Evolutionary conservation across 441 rosid species (phyloP).

Genomic region (Capsella rubella): DNA sequence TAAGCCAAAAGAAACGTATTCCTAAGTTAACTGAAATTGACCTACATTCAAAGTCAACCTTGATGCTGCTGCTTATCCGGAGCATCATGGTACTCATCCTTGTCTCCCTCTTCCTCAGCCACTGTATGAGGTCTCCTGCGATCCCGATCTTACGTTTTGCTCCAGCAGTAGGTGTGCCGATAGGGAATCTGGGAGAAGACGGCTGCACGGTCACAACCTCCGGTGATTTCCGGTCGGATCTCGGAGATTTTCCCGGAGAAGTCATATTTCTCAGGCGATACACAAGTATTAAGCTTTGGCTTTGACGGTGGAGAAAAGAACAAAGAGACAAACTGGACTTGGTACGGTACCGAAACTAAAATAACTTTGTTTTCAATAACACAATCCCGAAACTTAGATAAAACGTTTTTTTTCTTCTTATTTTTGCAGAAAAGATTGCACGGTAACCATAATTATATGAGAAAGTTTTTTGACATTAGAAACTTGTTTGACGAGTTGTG

Average conservation of each 20-base stretch:
- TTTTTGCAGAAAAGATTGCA: too few relatives aligned
- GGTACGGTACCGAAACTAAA: too few relatives aligned
- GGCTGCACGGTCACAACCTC: constrained; percentile 64
- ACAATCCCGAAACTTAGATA: too few relatives aligned
- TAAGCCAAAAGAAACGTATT: constrained; percentile 8
- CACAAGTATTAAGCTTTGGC: not conserved
- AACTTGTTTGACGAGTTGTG: too few relatives aligned
- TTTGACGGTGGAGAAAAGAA: constrained; percentile 34
- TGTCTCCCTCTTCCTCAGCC: constrained; percentile 55
- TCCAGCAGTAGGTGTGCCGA: constrained; percentile 49
- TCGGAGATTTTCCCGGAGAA: constrained; percentile 47
- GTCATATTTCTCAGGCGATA: constrained; percentile 29
- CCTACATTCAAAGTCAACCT: constrained; percentile 36
- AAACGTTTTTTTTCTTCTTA: too few relatives aligned
- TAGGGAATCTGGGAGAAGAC: constrained; percentile 62
- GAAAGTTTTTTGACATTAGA: too few relatives aligned
- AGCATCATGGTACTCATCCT: constrained; percentile 54
- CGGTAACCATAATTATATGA: too few relatives aligned
- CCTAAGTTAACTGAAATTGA: not conserved
- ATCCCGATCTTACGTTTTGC: constrained; percentile 73
- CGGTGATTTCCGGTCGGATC: constrained; percentile 47
- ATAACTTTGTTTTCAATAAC: too few relatives aligned
- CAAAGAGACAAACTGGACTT: not conserved
- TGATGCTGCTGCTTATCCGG: constrained; percentile 44
- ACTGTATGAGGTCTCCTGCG: constrained; percentile 60